Conservation (phyloP, 73 alveolate genomes). For the Paramecium primaurelia region DNA sequence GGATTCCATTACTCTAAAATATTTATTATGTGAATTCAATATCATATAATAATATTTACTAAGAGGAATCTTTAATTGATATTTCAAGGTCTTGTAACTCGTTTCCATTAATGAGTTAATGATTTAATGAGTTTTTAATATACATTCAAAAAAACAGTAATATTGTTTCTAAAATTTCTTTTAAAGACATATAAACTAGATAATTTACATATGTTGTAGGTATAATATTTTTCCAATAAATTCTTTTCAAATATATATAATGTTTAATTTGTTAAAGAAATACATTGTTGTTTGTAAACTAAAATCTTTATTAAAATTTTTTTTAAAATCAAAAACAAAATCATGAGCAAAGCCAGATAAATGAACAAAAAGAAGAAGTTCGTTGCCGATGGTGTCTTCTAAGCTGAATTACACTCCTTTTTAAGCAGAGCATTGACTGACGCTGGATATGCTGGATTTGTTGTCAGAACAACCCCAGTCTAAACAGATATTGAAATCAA, state of each 20-base stretch:
- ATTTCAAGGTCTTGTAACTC: neutral
- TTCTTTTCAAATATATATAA: neutral
- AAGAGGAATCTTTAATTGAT: neutral
- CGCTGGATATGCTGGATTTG: slow-evolving; percentile 87
- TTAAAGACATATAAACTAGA: neutral
- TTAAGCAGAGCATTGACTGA: slow-evolving; percentile 73
- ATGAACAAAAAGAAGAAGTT: slow-evolving; percentile 79
- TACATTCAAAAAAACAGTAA: neutral
- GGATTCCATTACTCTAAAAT: neutral
- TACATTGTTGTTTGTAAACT: neutral
- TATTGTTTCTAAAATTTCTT: neutral
- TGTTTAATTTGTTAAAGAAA: neutral
- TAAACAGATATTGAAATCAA: slow-evolving; percentile 84
- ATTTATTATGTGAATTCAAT: neutral
- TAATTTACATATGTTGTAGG: neutral
- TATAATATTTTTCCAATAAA: neutral
- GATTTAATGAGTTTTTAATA: neutral
- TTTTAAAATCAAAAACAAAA: neutral
- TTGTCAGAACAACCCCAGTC: slow-evolving; percentile 84
- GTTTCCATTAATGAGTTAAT: neutral
- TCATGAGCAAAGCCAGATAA: slow-evolving; percentile 17
- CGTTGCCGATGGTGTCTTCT: slow-evolving; percentile 90
- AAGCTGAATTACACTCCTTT: slow-evolving; percentile 90
- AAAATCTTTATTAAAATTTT: slow-evolving; percentile 35
- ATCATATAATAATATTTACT: neutral